Base-by-base conservation (phyloP, 75 land plant genomes). In the Sequoiadendron giganteum region DNA sequence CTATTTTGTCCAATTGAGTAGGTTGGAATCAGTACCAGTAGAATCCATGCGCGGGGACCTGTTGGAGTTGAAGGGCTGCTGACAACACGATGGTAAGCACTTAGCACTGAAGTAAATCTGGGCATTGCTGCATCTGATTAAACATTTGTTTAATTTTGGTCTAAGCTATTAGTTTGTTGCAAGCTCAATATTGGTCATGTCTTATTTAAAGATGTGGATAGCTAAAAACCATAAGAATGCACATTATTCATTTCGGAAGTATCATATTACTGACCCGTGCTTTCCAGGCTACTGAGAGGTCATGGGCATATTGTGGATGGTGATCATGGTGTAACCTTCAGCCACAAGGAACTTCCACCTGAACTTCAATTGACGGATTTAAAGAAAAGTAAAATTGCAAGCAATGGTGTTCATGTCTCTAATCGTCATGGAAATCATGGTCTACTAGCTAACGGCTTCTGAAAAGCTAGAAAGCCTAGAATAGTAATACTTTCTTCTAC, bases 31-130 rank as follows among this genome's bases (percentile, higher is more conserved):
- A 98, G 99, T 84, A 97, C 99, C 40, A 91, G 99, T 81, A 88
- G 97, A 87, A 98, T 98, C 87, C 99, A 98, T 93, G 99, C 99
- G 61, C 96, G 99, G 30, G 99, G 99, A 45, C 99, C 99, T 55
- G 99, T 98, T 30, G 99, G 99, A 86, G 99, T 98, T 34, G 99
- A 97, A 90, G 99, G 99, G 76, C 88, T 98, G 34, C 86, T 98
- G 81, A 98, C 99, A 11, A 95, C 96, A 9, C 86, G 94, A 94
- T 98, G 99, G 99, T 97, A 95, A 73, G 91, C 45, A 75, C 21
- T 84, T 32, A 40, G 43, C 48, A 21, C 40, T 49, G 83, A 55
- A 16, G 32, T 54, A 89, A 47, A 40, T 39, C 11, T 19, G 34
- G 45, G 30, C 72, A 54, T 87, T 87, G 42, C 30, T 87, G 28